Evolutionary conservation across 805 yeast genomes (phyloP).

Genomic region (Sugiyamaella mastotermitis): DNA sequence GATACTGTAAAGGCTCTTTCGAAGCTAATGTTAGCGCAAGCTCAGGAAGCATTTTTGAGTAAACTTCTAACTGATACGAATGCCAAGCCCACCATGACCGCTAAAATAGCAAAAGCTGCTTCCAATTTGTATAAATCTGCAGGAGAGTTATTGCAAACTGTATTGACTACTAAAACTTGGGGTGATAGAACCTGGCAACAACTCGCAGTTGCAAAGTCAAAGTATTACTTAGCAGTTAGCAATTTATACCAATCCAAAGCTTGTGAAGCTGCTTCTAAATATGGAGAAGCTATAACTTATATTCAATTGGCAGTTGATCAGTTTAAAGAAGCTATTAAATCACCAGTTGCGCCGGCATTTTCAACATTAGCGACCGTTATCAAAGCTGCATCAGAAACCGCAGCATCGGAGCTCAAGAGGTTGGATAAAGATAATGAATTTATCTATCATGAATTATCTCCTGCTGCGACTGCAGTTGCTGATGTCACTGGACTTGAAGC

Average conservation of each 20-base stretch:
- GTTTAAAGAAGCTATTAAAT: constrained; percentile 20
- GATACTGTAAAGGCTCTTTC: constrained; percentile 60
- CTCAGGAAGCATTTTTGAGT: constrained; percentile 75
- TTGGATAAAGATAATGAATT: constrained; percentile 81
- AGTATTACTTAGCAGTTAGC: constrained; percentile 55
- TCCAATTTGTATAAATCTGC: constrained; percentile 50
- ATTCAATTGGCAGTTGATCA: constrained; percentile 42
- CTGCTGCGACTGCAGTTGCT: constrained; percentile 53
- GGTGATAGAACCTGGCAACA: constrained; percentile 43
- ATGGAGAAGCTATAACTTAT: constrained; percentile 74
- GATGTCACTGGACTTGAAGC: constrained; percentile 66
- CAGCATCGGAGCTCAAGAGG: constrained; percentile 29
- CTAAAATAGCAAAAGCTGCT: constrained; percentile 67
- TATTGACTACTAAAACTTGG: constrained; percentile 34
- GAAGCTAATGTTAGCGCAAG: constrained; percentile 72
- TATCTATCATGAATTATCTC: constrained; percentile 76
- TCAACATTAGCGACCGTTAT: constrained; percentile 19
- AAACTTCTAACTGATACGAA: constrained; percentile 42
- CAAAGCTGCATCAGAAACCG: constrained; percentile 21
- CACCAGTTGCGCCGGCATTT: constrained; percentile 12
- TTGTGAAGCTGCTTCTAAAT: constrained; percentile 49
- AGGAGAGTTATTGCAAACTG: constrained; percentile 33
- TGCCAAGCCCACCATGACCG: constrained; percentile 60
- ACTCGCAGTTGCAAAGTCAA: constrained; percentile 45
- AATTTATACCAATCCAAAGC: constrained; percentile 52